These are phyloP conservation scores for Fraxinus anomala DNA, from an alignment of 257 asterid genomes.

Conservation along the genomic window DNA sequence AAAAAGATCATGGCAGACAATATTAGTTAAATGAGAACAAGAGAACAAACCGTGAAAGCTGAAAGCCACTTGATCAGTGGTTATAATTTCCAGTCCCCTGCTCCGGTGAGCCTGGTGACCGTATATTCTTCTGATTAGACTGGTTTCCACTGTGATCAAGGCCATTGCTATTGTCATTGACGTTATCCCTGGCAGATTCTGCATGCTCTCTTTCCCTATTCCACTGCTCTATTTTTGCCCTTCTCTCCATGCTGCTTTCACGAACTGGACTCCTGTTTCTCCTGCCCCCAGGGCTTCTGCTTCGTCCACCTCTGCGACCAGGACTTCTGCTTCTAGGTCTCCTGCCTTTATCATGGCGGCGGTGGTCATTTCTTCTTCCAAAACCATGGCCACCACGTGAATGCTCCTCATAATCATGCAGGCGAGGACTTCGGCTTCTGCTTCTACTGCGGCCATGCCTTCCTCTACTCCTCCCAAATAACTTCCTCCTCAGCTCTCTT, in stretches of 20 bases:
- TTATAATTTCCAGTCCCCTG: slow-evolving; percentile 42
- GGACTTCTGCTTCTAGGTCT: slow-evolving; percentile 58
- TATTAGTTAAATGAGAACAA: slow-evolving; percentile 11
- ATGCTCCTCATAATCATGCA: slow-evolving; percentile 51
- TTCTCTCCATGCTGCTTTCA: slow-evolving; percentile 58
- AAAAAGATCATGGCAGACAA: slow-evolving; percentile 21
- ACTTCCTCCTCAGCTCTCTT: slow-evolving; percentile 75
- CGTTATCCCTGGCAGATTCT: slow-evolving; percentile 41
- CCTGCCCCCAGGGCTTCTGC: slow-evolving; percentile 75
- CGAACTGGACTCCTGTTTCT: slow-evolving; percentile 64
- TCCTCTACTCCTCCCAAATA: slow-evolving; percentile 63
- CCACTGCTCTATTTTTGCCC: slow-evolving; percentile 4
- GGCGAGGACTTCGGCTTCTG: slow-evolving; percentile 70
- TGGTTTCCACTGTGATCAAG: slow-evolving; percentile 37
- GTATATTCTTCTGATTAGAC: slow-evolving; percentile 31
- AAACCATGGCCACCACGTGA: slow-evolving; percentile 51
- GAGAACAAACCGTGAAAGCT: slow-evolving; percentile 34
- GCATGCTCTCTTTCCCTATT: slow-evolving; percentile 63
- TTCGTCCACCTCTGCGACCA: slow-evolving; percentile 63
- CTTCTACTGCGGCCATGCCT: slow-evolving; percentile 70
- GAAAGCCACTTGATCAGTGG: slow-evolving; percentile 28
- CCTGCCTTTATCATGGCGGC: slow-evolving; percentile 66
- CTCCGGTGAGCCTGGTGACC: slow-evolving; percentile 3
- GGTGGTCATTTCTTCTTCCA: slow-evolving; percentile 64
- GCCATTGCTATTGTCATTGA: slow-evolving; percentile 39